Percentiles rank a stretch among this genome's conserved stretches.
phyloP scores from a whole-genome alignment of 257 asterid genomes.

The Solanum ahanhuiri region DNA sequence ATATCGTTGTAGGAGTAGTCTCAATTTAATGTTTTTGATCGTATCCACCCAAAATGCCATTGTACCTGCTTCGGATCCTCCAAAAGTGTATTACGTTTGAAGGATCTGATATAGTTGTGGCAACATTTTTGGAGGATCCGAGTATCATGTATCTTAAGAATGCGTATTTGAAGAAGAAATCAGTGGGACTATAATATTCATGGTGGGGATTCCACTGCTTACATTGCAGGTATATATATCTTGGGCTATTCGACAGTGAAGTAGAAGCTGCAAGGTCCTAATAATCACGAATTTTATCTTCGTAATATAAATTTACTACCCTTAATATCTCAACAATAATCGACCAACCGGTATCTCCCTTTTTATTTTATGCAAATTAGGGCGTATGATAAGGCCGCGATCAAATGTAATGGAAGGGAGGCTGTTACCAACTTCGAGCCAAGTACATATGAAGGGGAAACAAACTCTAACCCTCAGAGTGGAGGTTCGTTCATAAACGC shows the following conservation, averaged over 20 bases:
- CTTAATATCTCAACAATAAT: slow-evolving; percentile 12
- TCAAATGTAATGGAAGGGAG: slow-evolving; percentile 56
- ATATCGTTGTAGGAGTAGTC: background rate
- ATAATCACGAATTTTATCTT: slow-evolving; percentile 19
- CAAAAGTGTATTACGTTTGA: background rate
- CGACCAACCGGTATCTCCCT: slow-evolving; percentile 23
- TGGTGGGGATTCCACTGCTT: slow-evolving; percentile 26
- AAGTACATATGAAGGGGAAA: slow-evolving; percentile 32
- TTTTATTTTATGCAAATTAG: slow-evolving; percentile 28
- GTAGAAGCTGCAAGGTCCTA: slow-evolving; percentile 46
- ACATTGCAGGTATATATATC: slow-evolving; percentile 44
- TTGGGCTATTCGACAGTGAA: slow-evolving; percentile 43
- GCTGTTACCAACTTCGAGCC: slow-evolving; percentile 75
- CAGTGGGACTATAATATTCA: slow-evolving; percentile 8
- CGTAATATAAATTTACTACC: slow-evolving; percentile 16
- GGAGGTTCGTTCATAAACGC: slow-evolving; percentile 16
- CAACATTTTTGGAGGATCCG: background rate
- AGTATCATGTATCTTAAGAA: background rate
- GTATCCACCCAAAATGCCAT: background rate
- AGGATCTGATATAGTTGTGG: background rate
- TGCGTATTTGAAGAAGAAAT: background rate
- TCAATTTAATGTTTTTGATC: background rate
- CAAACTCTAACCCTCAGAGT: slow-evolving; percentile 7
- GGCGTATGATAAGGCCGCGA: slow-evolving; percentile 79
- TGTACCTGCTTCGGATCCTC: background rate